These are phyloP conservation scores for Arthrobotrys megalospora DNA, from an alignment of 2,329 filamentous ascomycete species.

Conservation along the genomic window DNA sequence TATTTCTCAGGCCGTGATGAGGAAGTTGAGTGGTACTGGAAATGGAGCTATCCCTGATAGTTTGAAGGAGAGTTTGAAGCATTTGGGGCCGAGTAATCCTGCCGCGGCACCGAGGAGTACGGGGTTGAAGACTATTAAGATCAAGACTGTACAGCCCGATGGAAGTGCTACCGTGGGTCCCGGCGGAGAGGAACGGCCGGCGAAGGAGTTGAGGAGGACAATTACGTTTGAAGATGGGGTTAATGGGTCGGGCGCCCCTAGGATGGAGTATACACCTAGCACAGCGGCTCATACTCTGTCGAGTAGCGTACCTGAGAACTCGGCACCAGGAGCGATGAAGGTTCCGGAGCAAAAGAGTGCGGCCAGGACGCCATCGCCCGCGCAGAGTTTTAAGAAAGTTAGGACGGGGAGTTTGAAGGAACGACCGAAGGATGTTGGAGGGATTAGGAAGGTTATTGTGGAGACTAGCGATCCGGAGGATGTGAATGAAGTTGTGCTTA, in stretches of 20 bases:
- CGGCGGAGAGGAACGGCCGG: conserved; percentile 14
- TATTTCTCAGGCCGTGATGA: conserved; percentile 62
- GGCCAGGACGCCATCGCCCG: conserved; percentile 67
- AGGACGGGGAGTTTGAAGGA: conserved; percentile 84
- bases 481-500: neutral
- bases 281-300: conserved; percentile 25
- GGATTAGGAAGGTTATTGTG: conserved; percentile 81
- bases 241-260: conserved; percentile 4
- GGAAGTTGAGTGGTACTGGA: conserved; percentile 58
- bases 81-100: conserved; percentile 78
- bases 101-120: conserved; percentile 77
- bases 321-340: conserved; percentile 62
- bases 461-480: conserved; percentile 72
- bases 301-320: conserved; percentile 23
- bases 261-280: conserved; percentile 14
- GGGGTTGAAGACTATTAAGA: conserved; percentile 76
- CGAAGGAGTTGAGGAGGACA: conserved; percentile 31
- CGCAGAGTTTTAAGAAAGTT: conserved; percentile 68
- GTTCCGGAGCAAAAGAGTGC: conserved; percentile 64
- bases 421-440: conserved; percentile 79
- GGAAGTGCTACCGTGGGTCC: conserved; percentile 50
- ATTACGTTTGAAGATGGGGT: conserved; percentile 38
- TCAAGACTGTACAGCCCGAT: conserved; percentile 71
- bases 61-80: conserved; percentile 75
- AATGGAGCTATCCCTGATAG: conserved; percentile 68